Conservation (phyloP, 176 grass and related monocot genomes). For the Carex kokanica region DNA sequence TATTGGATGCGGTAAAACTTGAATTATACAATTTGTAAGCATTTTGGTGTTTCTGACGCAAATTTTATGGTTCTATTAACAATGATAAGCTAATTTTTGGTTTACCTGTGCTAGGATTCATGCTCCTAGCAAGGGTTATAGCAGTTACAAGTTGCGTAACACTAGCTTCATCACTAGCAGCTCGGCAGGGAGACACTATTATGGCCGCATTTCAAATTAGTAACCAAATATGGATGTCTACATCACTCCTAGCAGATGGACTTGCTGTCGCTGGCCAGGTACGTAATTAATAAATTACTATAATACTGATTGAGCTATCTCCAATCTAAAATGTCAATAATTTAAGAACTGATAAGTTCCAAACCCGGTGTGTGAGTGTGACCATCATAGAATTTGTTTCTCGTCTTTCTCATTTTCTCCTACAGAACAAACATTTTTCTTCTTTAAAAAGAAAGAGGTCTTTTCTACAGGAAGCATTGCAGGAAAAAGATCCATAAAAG, state of each 20-base stretch:
- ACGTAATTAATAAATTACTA: neutral
- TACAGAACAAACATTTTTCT: no score
- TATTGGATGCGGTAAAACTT: constrained; percentile 73
- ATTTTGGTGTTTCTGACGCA: neutral
- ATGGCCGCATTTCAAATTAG: constrained; percentile 96
- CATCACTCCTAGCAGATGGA: constrained; percentile 90
- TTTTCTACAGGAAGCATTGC: no score
- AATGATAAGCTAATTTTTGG: neutral
- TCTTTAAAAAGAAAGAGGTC: no score
- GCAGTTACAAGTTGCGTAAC: constrained; percentile 98
- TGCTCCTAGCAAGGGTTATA: constrained; percentile 83
- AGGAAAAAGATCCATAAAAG: no score
- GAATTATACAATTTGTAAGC: neutral
- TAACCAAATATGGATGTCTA: constrained; percentile 87
- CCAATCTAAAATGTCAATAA: neutral
- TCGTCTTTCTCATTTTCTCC: no score
- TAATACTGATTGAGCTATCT: neutral
- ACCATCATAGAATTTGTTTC: no score
- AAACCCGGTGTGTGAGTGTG: neutral
- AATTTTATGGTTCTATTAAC: neutral
- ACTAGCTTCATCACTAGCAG: constrained; percentile 78
- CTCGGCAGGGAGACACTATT: constrained; percentile 61
- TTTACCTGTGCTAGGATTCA: constrained; percentile 45
- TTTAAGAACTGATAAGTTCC: neutral
- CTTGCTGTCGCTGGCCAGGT: constrained; percentile 92